These are phyloP conservation scores for Akanthomyces muscarius DNA, from an alignment of 2,329 filamentous ascomycete species.

Conservation along the genomic window DNA sequence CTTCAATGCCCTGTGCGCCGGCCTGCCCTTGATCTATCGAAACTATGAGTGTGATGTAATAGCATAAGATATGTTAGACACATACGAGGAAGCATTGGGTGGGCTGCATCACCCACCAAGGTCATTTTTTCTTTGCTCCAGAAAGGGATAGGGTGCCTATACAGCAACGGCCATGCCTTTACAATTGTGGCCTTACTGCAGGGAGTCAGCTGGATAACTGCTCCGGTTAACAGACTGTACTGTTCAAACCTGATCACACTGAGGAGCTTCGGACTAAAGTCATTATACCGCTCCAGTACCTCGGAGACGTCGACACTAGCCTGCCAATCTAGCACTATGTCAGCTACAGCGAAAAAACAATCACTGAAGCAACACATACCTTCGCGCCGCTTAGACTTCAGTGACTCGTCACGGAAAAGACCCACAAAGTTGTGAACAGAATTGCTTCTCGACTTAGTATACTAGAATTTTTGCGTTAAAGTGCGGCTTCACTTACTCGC, in stretches of 20 bases:
- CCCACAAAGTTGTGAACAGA: conserved; percentile 33
- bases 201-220: background rate
- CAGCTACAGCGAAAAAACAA: background rate
- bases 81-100: conserved; percentile 36
- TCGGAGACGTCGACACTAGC: conserved; percentile 27
- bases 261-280: conserved; percentile 26
- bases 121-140: conserved; percentile 32
- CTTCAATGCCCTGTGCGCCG: conserved; percentile 33
- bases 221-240: background rate
- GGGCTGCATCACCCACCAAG: conserved; percentile 35
- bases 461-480: background rate
- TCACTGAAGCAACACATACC: conserved; percentile 13
- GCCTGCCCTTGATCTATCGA: conserved; percentile 36
- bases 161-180: conserved; percentile 34
- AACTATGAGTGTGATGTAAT: background rate
- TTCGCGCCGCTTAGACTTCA: conserved; percentile 19
- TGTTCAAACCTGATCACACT: conserved; percentile 21
- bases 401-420: conserved; percentile 27
- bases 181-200: conserved; percentile 31
- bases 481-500: conserved; percentile 23
- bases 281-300: conserved; percentile 27
- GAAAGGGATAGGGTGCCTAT: conserved; percentile 29
- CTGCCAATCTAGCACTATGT: conserved; percentile 27
- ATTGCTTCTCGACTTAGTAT: conserved; percentile 22
- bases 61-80: background rate